These are phyloP conservation scores for Entoloma clypeatum DNA, from an alignment of 1,284 basidiomycete species.

Conservation along the genomic window DNA sequence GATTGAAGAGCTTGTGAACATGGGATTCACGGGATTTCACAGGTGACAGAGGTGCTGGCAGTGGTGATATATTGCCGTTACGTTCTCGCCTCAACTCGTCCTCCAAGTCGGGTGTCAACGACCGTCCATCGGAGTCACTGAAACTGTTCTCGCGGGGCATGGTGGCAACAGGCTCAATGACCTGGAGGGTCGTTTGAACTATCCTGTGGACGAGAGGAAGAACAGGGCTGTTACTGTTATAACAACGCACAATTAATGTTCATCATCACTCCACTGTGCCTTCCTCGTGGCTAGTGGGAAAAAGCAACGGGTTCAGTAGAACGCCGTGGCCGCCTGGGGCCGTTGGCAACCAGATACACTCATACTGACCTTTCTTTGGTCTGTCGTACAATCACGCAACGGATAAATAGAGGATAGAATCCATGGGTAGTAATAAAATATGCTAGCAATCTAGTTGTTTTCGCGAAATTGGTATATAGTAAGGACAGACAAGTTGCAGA, in stretches of 20 bases:
- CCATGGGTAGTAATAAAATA: conserved; percentile 8
- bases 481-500: conserved; percentile 19
- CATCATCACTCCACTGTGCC: too few species aligned
- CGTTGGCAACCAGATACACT: too few species aligned
- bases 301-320: too few species aligned
- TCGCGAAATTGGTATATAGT: conserved; percentile 21
- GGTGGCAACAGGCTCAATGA: conserved; percentile 3
- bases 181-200: too few species aligned
- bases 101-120: conserved; percentile 52
- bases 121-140: conserved; percentile 54
- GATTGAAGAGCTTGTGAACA: conserved; percentile 1
- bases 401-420: neutral
- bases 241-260: too few species aligned
- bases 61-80: neutral
- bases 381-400: too few species aligned
- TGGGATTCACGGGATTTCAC: conserved; percentile 7
- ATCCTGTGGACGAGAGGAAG: too few species aligned
- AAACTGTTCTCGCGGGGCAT: conserved; percentile 61
- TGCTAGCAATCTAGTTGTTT: conserved; percentile 18
- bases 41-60: conserved; percentile 7
- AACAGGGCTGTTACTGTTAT: too few species aligned
- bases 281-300: too few species aligned
- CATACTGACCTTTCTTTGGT: neutral
- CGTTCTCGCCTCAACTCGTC: conserved; percentile 18
- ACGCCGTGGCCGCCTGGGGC: too few species aligned